Evolutionary conservation across 805 yeast genomes (phyloP).

Genomic region (Candida succiphila): DNA sequence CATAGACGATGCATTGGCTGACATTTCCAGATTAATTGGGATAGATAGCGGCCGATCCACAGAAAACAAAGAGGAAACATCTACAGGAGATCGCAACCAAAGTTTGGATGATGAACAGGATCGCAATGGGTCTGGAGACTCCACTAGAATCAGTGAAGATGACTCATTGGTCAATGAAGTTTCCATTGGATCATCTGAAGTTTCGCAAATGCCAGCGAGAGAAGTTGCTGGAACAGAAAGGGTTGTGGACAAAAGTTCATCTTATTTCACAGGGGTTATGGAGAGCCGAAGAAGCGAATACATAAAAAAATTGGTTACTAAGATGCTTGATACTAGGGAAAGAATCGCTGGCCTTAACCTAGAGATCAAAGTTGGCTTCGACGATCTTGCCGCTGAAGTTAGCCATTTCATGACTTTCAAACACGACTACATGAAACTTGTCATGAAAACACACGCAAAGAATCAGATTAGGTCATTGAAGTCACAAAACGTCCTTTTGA

Average conservation of each 20-base stretch:
- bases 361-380: conserved; percentile 47
- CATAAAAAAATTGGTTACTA: conserved; percentile 29
- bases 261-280: conserved; percentile 20
- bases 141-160: background rate
- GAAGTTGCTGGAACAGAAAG: background rate
- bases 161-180: conserved; percentile 2
- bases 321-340: conserved; percentile 29
- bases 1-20: conserved; percentile 5
- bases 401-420: conserved; percentile 48
- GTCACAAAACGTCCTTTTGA: too few relatives aligned
- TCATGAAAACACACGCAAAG: conserved; percentile 24
- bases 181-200: conserved; percentile 1
- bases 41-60: background rate
- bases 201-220: conserved; percentile 2
- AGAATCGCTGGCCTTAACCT: conserved; percentile 32
- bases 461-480: conserved; percentile 19
- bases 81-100: background rate
- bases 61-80: background rate
- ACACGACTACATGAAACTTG: conserved; percentile 27
- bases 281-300: conserved; percentile 44
- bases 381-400: conserved; percentile 50
- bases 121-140: background rate
- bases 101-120: too few relatives aligned
- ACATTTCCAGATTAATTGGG: conserved; percentile 9
- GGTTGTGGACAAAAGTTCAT: background rate